Conservation (phyloP, 768 basidiomycete species). For the Mycena sanguinolenta region DNA sequence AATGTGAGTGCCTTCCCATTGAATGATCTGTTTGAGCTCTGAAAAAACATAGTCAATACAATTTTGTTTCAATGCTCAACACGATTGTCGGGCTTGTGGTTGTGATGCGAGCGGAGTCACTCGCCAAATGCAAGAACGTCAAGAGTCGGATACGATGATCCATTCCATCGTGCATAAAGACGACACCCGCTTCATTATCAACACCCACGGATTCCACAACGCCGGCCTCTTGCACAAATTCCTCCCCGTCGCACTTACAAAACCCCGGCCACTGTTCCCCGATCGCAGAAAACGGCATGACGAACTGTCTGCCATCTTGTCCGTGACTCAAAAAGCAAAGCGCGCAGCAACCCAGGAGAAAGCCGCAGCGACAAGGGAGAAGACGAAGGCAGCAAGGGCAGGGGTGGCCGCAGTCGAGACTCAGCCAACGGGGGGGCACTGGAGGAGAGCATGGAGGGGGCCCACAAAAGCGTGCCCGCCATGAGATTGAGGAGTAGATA, state of each 20-base stretch:
- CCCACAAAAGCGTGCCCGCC: no score
- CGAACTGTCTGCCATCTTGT: background rate
- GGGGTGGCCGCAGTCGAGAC: no score
- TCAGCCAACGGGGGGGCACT: no score
- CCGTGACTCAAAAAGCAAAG: background rate
- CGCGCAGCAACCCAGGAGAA: conserved; percentile 12
- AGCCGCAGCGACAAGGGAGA: conserved; percentile 17
- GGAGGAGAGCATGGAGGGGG: no score
- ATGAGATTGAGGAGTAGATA: no score
- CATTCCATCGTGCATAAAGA: conserved; percentile 38
- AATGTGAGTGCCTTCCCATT: no score
- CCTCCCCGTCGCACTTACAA: conserved; percentile 18
- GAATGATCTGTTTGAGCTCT: no score
- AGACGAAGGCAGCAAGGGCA: background rate
- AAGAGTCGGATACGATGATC: conserved; percentile 21
- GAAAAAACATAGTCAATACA: conserved; percentile 1
- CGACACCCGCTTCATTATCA: conserved; percentile 41
- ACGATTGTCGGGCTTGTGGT: conserved; percentile 33
- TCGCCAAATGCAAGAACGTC: conserved; percentile 33
- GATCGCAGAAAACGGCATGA: conserved; percentile 11
- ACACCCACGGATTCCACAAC: conserved; percentile 46
- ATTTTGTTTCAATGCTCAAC: conserved; percentile 37
- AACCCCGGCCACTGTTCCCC: conserved; percentile 1
- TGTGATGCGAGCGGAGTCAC: conserved; percentile 34
- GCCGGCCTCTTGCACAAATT: conserved; percentile 31